Base-by-base conservation (phyloP, 352 stramenopile genomes). In the Globisporangium irregulare region DNA sequence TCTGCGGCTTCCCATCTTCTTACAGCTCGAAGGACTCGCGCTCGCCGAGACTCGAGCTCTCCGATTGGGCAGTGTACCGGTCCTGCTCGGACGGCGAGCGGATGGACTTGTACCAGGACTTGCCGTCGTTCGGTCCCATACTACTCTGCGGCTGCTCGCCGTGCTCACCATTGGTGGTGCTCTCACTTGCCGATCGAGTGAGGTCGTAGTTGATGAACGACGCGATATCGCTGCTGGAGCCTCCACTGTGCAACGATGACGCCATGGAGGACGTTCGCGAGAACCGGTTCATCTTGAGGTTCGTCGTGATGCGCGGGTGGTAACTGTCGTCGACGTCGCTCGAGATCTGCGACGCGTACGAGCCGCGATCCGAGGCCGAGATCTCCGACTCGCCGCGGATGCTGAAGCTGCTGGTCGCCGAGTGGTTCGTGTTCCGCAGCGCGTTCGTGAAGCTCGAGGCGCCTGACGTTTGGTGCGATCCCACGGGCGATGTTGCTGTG, bases 11-110 rank as follows among this genome's bases (percentile, higher is more conserved):
- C 18, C 53, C 4, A 29, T 32, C 25, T 41, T 66, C 55, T 63
- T 88, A 91, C 66, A 92, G 72, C 63, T 92, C 84, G 53, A 84
- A 92, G n/a, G 84, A 88, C 59, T 81, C 62, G 41, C 78, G 78
- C 24, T 86, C 79, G 1, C 18, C 18, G 62, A 64, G 62, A 34
- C 76, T 84, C 29, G 68, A 59, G 25, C 74, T 70, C n/a, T 84
- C 76, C 51, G 65, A 67, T 3, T 77, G 62, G 32, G n/a, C 50
- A 1, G 75, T 72, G 68, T 83, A 79, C 70, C 72, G 63, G 32
- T 77, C 69, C 27, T 79, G 73, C 58, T 80, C 72, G 1, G 69
- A 60, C 5, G 83, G 83, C 20, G 81, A 87, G 25, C 75, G 67
- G 66, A 90, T 82, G n/a, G 80, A 71, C 54, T 81, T 84, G 66